Conservation (phyloP, 768 basidiomycete species). For the Suillus weaverae region DNA sequence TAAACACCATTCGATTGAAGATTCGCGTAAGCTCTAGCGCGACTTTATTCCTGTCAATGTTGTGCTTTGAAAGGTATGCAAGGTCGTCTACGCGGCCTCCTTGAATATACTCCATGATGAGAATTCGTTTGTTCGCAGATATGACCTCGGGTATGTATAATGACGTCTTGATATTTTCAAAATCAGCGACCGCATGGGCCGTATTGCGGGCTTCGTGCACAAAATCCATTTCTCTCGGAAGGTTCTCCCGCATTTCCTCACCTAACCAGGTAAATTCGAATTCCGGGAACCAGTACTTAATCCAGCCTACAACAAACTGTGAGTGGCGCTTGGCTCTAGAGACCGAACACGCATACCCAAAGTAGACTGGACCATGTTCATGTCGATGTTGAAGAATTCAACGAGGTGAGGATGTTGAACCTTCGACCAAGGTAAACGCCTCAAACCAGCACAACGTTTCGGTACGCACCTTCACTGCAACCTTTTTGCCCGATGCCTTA, state of each 20-base stretch:
- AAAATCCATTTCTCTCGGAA: conserved; percentile 96
- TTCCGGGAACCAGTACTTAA: conserved; percentile 92
- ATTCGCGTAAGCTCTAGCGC: conserved; percentile 87
- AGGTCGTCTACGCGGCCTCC: conserved; percentile 90
- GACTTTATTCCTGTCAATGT: conserved; percentile 93
- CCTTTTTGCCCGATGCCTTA: conserved; percentile 65
- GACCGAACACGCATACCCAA: conserved; percentile 45
- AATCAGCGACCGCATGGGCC: conserved; percentile 66
- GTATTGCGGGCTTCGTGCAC: conserved; percentile 87
- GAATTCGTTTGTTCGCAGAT: conserved; percentile 75
- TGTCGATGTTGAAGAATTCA: conserved; percentile 91
- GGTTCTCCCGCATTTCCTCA: conserved; percentile 91
- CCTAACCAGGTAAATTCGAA: conserved; percentile 94
- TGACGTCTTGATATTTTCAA: conserved; percentile 67
- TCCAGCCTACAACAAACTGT: conserved; percentile 53
- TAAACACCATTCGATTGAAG: conserved; percentile 93
- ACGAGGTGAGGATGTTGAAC: conserved; percentile 91
- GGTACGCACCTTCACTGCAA: conserved; percentile 78
- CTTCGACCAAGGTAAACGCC: conserved; percentile 33
- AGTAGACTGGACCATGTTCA: conserved; percentile 78
- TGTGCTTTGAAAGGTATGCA: conserved; percentile 72
- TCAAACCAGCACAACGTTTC: neutral
- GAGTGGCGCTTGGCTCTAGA: neutral
- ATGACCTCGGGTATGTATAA: conserved; percentile 88
- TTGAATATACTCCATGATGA: conserved; percentile 94